Base-by-base conservation (phyloP, 192 early-diverging fungal genomes). In the Mortierella claussenii region DNA sequence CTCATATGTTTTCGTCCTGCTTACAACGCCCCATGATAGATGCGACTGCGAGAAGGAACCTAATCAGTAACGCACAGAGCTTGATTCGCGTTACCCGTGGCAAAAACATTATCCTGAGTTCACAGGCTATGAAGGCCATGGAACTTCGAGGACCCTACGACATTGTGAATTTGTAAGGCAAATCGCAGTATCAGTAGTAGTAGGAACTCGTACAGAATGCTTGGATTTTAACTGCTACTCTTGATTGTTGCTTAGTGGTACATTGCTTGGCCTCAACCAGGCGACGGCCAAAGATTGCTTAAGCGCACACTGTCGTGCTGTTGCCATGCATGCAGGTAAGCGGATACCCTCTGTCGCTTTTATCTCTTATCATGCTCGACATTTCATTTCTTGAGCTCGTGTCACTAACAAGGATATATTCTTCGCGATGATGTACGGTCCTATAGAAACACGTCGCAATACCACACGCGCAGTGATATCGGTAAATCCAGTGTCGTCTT, bases 91-190 rank as follows among this genome's bases (percentile, higher is more conserved):
- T 86, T 0, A 92, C 91, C 0, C 84, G 87, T 36, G 94, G 93
- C 21, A 91, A 91, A 51, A 91, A 95, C 68, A 68, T 96, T 4
- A 89, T 96, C 18, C 50, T 95, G 33, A 81, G 88, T 4, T 89
- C 90, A 54, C 92, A 85, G 49, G 92, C 94, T 0, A 65, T 82
- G 65, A 81, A 68, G 28, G 90, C 87, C 26, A 79, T 96, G 56
- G 90, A 95, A 37, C 66, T 94, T 36, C 82, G 90, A 26, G 87
- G 92, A 40, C 88, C 91, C 8, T 86, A 89, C 55, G 95, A 96
- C 67, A 81, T 96, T 26, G 82, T 92, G 21, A 94, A 94, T 61
- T 80, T 96, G 88, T 93, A 79, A 83, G 86, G 78, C n/a, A n/a
- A n/a, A n/a, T n/a, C n/a, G n/a, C n/a, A n/a, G n/a, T n/a, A n/a